Conservation (phyloP, 768 basidiomycete species). For the Suillus spraguei region DNA sequence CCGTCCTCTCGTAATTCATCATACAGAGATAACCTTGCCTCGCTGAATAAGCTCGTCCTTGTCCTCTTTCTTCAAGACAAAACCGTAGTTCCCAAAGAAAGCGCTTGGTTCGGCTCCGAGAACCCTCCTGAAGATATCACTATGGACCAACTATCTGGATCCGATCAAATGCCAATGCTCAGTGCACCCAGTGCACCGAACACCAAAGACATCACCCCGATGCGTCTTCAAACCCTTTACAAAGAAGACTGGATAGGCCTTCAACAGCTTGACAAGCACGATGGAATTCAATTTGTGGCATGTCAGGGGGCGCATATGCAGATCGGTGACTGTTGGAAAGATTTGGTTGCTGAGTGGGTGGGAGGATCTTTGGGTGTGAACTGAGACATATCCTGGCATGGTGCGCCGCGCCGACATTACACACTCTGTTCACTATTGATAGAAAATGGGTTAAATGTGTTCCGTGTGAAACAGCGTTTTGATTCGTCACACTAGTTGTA, state of each 20-base stretch:
- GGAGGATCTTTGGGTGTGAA: slow-evolving; percentile 26
- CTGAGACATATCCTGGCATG: not conserved
- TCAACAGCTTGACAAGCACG: slow-evolving; percentile 66
- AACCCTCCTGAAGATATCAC: slow-evolving; percentile 33
- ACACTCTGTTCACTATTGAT: not conserved
- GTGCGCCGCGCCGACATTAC: too few relatives aligned
- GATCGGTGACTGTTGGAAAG: slow-evolving; percentile 63
- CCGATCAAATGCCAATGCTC: slow-evolving; percentile 17
- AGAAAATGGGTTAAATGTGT: not conserved
- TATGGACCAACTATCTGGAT: slow-evolving; percentile 1
- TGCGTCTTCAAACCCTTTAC: slow-evolving; percentile 76
- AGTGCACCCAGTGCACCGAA: slow-evolving; percentile 13
- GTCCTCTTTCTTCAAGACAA: slow-evolving; percentile 72
- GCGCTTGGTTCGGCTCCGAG: slow-evolving; percentile 84
- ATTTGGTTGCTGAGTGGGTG: slow-evolving; percentile 45
- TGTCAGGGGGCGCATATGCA: slow-evolving; percentile 84
- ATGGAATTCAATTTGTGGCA: slow-evolving; percentile 55
- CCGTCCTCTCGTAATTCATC: slow-evolving; percentile 53
- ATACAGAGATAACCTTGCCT: slow-evolving; percentile 60
- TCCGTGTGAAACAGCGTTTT: not conserved
- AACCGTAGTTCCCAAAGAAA: slow-evolving; percentile 85
- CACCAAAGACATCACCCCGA: slow-evolving; percentile 54
- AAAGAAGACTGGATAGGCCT: slow-evolving; percentile 83
- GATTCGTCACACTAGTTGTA: too few relatives aligned
- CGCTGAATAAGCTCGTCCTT: slow-evolving; percentile 69